A percentile compares a stretch with the other conserved stretches of the same genome.
phyloP scores from a whole-genome alignment of 352 stramenopile species.

The Globisporangium alternatum region DNA sequence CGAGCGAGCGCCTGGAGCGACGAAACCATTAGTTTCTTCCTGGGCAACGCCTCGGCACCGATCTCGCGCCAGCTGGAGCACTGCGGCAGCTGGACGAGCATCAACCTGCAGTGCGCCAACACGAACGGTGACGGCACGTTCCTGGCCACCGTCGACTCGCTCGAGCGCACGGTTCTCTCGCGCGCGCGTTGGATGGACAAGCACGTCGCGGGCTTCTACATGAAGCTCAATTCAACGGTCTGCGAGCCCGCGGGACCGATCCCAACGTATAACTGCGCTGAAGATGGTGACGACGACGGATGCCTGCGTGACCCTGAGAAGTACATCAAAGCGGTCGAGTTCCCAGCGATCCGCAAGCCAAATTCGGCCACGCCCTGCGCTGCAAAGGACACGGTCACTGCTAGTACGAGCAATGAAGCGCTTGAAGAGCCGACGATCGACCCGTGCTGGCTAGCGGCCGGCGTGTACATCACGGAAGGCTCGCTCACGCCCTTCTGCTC shows the following conservation, averaged over 20 bases:
- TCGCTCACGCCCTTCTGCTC: constrained; percentile 72
- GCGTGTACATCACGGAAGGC: constrained; percentile 42
- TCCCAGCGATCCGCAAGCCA: constrained; percentile 17
- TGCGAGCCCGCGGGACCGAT: constrained; percentile 16
- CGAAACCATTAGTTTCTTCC: constrained; percentile 41
- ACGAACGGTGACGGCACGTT: constrained; percentile 34
- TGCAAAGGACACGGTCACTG: neutral
- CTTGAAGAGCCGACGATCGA: constrained; percentile 56
- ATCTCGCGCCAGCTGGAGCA: constrained; percentile 46
- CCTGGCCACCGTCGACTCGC: constrained; percentile 30
- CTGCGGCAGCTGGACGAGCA: constrained; percentile 44
- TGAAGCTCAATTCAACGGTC: constrained; percentile 15
- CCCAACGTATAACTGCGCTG: constrained; percentile 25
- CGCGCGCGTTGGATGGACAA: constrained; percentile 55
- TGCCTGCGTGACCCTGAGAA: constrained; percentile 22
- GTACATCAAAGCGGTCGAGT: constrained; percentile 22
- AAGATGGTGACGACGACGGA: constrained; percentile 17
- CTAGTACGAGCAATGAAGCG: neutral
- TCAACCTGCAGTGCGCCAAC: constrained; percentile 57
- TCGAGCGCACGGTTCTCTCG: constrained; percentile 30
- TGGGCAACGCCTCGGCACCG: constrained; percentile 33
- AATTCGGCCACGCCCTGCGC: neutral
- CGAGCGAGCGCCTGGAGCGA: constrained; percentile 51
- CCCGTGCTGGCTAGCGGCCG: constrained; percentile 72
- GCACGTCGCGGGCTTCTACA: constrained; percentile 16